Evolutionary conservation across 1,284 basidiomycete genomes (phyloP).

Genomic region (Sporisorium reilianum): DNA sequence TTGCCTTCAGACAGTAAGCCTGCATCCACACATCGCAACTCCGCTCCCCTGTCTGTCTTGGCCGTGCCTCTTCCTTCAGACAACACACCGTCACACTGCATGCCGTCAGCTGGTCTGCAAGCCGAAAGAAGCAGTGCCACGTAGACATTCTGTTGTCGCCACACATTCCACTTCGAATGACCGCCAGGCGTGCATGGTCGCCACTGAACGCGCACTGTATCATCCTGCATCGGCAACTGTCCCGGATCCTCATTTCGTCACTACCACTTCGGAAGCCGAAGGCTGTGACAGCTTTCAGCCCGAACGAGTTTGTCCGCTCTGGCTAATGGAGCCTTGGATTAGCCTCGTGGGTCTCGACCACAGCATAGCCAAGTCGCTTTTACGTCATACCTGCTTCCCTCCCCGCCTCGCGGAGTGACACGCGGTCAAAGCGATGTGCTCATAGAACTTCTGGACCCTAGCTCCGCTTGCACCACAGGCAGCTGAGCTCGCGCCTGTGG

Average conservation of each 20-base stretch:
- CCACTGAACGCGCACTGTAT: background rate
- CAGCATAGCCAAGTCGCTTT: background rate
- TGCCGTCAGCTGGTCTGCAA: background rate
- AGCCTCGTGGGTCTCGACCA: background rate
- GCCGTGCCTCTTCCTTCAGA: background rate
- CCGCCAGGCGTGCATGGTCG: background rate
- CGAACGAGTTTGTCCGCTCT: background rate
- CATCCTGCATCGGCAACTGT: constrained; percentile 2
- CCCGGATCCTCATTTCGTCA: background rate
- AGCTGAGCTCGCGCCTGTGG: background rate
- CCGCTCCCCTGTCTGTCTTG: background rate
- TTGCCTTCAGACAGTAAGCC: constrained; percentile 7
- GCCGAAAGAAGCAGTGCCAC: background rate
- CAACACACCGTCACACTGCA: constrained; percentile 8
- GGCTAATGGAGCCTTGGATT: background rate
- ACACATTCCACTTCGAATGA: background rate
- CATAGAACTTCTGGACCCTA: constrained; percentile 3
- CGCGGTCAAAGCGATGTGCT: background rate
- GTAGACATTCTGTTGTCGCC: background rate
- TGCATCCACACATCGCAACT: background rate
- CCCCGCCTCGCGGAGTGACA: background rate
- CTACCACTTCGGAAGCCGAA: constrained; percentile 5
- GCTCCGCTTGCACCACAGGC: background rate
- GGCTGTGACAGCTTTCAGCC: background rate
- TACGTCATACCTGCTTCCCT: background rate